Conservation (phyloP, 176 grass and related monocot genomes). For the Cymbopogon citratus region DNA sequence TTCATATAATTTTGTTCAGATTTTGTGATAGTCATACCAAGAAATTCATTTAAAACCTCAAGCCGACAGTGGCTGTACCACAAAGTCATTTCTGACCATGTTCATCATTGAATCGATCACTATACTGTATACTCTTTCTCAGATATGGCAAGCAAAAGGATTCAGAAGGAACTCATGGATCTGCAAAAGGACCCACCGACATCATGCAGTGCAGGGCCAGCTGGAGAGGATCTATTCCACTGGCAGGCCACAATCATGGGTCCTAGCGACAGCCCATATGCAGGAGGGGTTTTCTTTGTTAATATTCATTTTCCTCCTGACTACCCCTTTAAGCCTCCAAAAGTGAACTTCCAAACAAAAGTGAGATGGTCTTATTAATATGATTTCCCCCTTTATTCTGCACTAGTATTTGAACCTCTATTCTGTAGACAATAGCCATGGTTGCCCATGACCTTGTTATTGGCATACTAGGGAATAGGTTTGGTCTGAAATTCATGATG, state of each 20-base stretch:
- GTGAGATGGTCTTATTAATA: slow-evolving; percentile 29
- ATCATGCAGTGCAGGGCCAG: slow-evolving; percentile 84
- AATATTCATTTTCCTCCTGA: slow-evolving; percentile 93
- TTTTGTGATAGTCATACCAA: not conserved
- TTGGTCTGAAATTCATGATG: not conserved
- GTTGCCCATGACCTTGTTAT: not conserved
- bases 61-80: not conserved
- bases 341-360: slow-evolving; percentile 92
- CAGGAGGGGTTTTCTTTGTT: slow-evolving; percentile 79
- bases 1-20: not conserved
- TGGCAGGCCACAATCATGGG: slow-evolving; percentile 97
- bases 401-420: not conserved
- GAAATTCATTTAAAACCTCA: not conserved
- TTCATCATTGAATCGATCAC: slow-evolving; percentile 11
- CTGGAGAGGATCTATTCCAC: slow-evolving; percentile 79
- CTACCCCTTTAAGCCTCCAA: slow-evolving; percentile 91
- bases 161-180: slow-evolving; percentile 91
- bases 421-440: not conserved
- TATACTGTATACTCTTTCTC: slow-evolving; percentile 20
- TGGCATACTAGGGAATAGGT: not conserved
- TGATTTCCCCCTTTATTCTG: not conserved
- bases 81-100: not conserved
- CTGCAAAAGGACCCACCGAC: slow-evolving; percentile 81
- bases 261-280: slow-evolving; percentile 76
- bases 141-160: slow-evolving; percentile 92